Conservation (phyloP, 202 grass and related monocot genomes). For the Setaria viridis region DNA sequence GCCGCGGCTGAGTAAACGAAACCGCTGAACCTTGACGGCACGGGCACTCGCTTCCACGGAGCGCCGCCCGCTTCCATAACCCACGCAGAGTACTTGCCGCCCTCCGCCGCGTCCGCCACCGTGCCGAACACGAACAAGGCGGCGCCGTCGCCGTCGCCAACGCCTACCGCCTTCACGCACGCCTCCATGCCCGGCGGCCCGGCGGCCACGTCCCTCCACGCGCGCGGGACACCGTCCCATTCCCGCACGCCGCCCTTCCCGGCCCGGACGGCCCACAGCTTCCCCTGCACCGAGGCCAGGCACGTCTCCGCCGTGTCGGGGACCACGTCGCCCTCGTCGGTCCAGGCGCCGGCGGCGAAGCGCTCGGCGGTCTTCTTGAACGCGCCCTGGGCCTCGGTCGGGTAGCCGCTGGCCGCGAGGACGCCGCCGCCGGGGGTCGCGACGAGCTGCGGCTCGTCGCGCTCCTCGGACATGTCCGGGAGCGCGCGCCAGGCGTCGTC, state of each 20-base stretch:
- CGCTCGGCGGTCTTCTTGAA: conserved; percentile 62
- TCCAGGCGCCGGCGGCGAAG: conserved; percentile 40
- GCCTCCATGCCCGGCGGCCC: conserved; percentile 45
- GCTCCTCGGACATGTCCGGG: conserved; percentile 76
- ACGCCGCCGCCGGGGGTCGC: conserved; percentile 26
- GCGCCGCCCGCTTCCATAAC: conserved; percentile 29
- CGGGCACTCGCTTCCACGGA: conserved; percentile 39
- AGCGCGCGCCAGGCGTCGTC: conserved; percentile 60
- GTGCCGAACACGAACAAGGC: conserved; percentile 41
- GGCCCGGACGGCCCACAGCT: conserved; percentile 40
- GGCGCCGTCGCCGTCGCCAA: neutral
- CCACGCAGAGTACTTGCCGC: conserved; percentile 28
- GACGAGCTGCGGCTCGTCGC: conserved; percentile 74
- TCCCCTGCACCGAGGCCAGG: conserved; percentile 43
- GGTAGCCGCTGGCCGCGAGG: conserved; percentile 67
- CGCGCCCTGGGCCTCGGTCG: conserved; percentile 67
- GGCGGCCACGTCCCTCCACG: conserved; percentile 42
- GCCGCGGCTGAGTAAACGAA: conserved; percentile 46
- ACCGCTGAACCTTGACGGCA: conserved; percentile 36
- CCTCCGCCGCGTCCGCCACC: neutral
- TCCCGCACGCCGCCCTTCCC: conserved; percentile 51
- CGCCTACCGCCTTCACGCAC: conserved; percentile 40
- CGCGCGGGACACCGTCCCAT: conserved; percentile 21
- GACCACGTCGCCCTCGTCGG: conserved; percentile 14
- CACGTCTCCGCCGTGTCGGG: conserved; percentile 14